These are phyloP conservation scores for Phytopythium aichiense DNA, from an alignment of 352 stramenopile genomes.

Conservation along the genomic window DNA sequence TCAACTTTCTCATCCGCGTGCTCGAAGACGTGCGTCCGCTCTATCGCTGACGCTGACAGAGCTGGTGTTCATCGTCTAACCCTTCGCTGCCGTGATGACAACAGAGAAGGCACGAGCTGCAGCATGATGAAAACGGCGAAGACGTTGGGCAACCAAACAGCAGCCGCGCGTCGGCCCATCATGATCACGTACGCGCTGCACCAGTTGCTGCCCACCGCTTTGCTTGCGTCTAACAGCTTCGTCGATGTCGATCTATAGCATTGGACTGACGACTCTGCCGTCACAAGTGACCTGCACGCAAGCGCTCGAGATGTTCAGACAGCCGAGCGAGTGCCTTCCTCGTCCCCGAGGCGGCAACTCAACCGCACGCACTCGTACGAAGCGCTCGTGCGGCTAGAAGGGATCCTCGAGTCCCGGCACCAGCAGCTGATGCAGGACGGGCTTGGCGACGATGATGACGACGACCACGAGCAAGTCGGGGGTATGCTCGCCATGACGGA, in stretches of 20 bases:
- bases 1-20: constrained; percentile 64
- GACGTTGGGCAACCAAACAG: neutral
- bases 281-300: neutral
- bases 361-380: constrained; percentile 67
- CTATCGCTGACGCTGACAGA: neutral
- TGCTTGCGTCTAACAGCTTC: neutral
- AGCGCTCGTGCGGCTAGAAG: constrained; percentile 64
- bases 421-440: constrained; percentile 63
- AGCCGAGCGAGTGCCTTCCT: constrained; percentile 3
- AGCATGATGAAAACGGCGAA: constrained; percentile 11
- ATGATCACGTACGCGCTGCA: neutral
- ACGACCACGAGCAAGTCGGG: neutral
- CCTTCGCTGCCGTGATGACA: neutral
- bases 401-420: constrained; percentile 68
- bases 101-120: constrained; percentile 41
- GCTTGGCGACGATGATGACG: neutral
- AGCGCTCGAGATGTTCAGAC: neutral
- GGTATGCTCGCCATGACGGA: neutral
- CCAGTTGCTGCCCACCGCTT: neutral
- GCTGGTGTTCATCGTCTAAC: constrained; percentile 1
- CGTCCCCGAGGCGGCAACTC: constrained; percentile 8
- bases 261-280: constrained; percentile 1
- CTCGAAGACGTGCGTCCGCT: constrained; percentile 47
- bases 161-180: neutral
- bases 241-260: neutral